Percentiles rank a stretch among this genome's conserved stretches.
Conservation (phyloP, 2,329 filamentous ascomycete species). For the Raffaelea ambrosiae region DNA sequence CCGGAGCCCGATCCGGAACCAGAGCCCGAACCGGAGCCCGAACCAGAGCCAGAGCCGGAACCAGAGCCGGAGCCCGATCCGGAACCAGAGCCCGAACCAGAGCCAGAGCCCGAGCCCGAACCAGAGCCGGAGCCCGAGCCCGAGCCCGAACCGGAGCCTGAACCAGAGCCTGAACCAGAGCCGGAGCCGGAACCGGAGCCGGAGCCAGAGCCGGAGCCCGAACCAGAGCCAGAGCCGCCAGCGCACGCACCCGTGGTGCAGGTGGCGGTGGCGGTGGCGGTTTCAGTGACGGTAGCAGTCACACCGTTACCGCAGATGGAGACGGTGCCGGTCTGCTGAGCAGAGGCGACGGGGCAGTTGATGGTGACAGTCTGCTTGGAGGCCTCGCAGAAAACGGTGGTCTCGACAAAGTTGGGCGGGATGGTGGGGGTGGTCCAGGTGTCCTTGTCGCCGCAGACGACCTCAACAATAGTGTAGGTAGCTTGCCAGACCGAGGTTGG, state of each 20-base stretch:
- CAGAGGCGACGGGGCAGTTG: constrained; percentile 10
- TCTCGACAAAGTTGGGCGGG: constrained; percentile 15
- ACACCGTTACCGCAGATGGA: constrained; percentile 11
- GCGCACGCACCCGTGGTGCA: not conserved
- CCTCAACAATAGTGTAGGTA: constrained; percentile 31
- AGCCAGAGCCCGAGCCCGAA: not conserved
- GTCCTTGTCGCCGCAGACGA: constrained; percentile 28
- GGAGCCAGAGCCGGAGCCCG: constrained; percentile 1
- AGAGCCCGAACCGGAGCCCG: constrained; percentile 1
- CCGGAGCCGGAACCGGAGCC: constrained; percentile 1
- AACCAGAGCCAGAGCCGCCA: not conserved
- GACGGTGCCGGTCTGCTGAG: constrained; percentile 6
- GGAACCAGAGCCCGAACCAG: too few relatives aligned
- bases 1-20: not conserved
- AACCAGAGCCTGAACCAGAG: constrained; percentile 3
- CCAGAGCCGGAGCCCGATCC: not conserved
- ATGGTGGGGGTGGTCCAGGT: constrained; percentile 30
- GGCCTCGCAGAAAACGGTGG: constrained; percentile 11
- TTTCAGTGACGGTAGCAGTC: constrained; percentile 7
- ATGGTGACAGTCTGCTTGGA: constrained; percentile 4
- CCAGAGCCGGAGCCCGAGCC: not conserved
- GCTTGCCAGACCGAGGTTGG: constrained; percentile 28
- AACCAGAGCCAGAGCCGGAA: not conserved
- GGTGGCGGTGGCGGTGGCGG: not conserved
- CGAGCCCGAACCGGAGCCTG: not conserved